phyloP scores from a whole-genome alignment of 2,329 filamentous ascomycete species.

The Aspergillus ibericus region DNA sequence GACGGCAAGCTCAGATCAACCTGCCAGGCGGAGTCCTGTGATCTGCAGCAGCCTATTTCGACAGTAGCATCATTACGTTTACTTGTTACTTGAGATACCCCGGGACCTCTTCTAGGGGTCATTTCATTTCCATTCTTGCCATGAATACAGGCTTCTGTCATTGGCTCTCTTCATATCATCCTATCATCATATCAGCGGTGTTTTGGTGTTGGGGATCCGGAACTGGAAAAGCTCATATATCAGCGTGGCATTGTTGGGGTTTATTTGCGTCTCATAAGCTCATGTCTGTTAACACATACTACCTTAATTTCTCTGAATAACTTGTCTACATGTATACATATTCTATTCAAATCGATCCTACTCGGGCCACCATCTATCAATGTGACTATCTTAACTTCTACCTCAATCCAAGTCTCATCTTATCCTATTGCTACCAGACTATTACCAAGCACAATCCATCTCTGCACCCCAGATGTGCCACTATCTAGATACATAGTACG shows the following conservation, averaged over 20 bases:
- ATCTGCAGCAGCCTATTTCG: constrained; percentile 7
- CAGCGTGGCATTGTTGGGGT: not conserved
- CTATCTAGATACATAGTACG: no score
- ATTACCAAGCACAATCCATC: no score
- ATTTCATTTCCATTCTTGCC: not conserved
- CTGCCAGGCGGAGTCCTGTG: constrained; percentile 34
- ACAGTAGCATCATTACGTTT: constrained; percentile 8
- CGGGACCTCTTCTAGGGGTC: constrained; percentile 4
- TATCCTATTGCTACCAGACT: no score
- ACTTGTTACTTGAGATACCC: constrained; percentile 24
- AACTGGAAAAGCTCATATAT: constrained; percentile 1
- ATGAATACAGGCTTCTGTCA: not conserved
- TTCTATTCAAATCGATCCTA: not conserved
- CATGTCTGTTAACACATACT: not conserved
- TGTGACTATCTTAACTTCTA: no score
- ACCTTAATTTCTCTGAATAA: not conserved
- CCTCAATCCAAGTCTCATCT: no score
- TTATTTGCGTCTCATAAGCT: not conserved
- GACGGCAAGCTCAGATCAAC: constrained; percentile 32
- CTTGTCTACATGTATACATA: not conserved
- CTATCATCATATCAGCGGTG: constrained; percentile 1
- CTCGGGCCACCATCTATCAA: not conserved
- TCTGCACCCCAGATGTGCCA: no score
- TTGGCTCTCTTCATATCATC: not conserved
- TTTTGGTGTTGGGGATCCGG: constrained; percentile 1